These are phyloP conservation scores for Suhomyces wounanorum DNA, from an alignment of 1,139 yeast species.

Conservation along the genomic window DNA sequence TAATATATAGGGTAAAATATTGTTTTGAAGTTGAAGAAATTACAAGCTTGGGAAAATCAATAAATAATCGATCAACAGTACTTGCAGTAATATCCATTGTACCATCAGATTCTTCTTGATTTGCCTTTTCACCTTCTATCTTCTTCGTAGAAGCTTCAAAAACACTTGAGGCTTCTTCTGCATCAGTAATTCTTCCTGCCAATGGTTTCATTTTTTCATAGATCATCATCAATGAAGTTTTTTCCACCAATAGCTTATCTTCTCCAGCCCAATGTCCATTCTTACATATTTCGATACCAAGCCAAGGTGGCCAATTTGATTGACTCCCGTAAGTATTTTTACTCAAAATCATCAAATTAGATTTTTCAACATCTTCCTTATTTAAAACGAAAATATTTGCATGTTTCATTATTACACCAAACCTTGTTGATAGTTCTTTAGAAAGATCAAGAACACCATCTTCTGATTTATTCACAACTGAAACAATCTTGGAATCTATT, in stretches of 20 bases:
- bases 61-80: constrained; percentile 26
- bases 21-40: constrained; percentile 47
- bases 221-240: constrained; percentile 40
- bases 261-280: constrained; percentile 40
- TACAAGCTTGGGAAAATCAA: constrained; percentile 45
- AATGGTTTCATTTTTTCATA: constrained; percentile 37
- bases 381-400: constrained; percentile 46
- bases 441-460: constrained; percentile 24
- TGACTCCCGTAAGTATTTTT: constrained; percentile 39
- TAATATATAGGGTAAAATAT: constrained; percentile 42
- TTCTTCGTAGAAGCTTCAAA: constrained; percentile 11
- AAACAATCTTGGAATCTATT: constrained; percentile 41
- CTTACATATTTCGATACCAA: constrained; percentile 46
- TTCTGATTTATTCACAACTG: constrained; percentile 34
- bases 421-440: constrained; percentile 37
- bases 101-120: not conserved
- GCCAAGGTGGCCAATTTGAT: constrained; percentile 50
- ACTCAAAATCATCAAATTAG: constrained; percentile 27
- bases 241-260: constrained; percentile 40
- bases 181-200: constrained; percentile 13
- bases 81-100: not conserved
- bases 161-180: not conserved
- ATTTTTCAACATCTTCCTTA: constrained; percentile 24
- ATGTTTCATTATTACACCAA: constrained; percentile 40
- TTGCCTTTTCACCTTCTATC: not conserved